Conservation (phyloP, 148 eudicot species). For the Agrostemma githago region DNA sequence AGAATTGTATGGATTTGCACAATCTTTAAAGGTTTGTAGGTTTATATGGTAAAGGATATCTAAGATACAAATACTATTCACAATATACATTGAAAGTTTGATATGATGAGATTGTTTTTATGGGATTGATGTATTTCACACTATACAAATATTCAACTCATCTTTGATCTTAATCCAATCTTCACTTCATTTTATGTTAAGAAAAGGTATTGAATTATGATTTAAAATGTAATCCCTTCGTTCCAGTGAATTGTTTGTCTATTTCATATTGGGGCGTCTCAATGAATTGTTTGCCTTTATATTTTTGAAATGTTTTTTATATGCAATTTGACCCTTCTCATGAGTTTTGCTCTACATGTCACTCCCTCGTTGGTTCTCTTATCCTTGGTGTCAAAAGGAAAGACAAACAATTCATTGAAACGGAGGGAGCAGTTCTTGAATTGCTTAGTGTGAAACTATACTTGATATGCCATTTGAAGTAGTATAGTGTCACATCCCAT, state of each 20-base stretch:
- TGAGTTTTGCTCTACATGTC: no score
- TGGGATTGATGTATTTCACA: constrained; percentile 16
- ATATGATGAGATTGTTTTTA: constrained; percentile 9
- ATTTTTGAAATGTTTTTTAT: no score
- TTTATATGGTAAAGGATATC: constrained; percentile 6
- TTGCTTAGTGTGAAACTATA: neutral
- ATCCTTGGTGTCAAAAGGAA: no score
- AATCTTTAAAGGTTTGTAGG: neutral
- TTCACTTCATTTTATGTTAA: neutral
- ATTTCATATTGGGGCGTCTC: no score
- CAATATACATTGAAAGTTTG: neutral
- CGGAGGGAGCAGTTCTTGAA: no score
- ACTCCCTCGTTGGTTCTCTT: no score
- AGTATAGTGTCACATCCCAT: constrained; percentile 4
- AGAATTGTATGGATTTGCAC: neutral
- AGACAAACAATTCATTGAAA: no score
- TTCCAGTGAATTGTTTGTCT: no score
- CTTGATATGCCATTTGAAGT: neutral
- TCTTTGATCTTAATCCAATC: constrained; percentile 13
- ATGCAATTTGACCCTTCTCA: no score
- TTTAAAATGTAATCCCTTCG: no score
- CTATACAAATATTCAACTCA: neutral
- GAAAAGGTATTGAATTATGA: constrained; percentile 6
- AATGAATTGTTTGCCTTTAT: no score
- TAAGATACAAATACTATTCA: no score